Conservation (phyloP, 176 grass and related monocot genomes). For the Musa schizocarpa region DNA sequence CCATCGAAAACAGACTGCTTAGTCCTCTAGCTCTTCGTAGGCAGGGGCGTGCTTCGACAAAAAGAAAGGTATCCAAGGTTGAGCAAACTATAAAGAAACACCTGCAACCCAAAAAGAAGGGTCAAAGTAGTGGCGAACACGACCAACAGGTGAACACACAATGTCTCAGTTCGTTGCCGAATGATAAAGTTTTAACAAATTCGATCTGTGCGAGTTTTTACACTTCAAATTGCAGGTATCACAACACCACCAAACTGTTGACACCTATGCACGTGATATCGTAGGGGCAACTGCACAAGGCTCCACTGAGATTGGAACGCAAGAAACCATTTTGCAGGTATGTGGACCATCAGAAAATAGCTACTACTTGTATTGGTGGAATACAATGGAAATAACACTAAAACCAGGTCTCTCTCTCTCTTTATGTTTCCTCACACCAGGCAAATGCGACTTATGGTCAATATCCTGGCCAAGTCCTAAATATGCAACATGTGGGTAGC, state of each 20-base stretch:
- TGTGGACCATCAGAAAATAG: background rate
- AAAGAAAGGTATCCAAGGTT: conserved; percentile 8
- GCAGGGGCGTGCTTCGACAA: background rate
- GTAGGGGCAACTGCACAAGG: background rate
- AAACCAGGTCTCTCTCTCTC: background rate
- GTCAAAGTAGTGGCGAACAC: background rate
- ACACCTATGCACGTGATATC: background rate
- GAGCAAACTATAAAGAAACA: conserved; percentile 4
- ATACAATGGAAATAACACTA: background rate
- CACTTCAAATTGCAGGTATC: background rate
- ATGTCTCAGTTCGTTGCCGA: too few species aligned
- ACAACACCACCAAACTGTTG: background rate
- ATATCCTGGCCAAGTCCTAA: background rate
- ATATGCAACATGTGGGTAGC: background rate
- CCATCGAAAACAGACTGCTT: background rate
- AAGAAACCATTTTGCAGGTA: conserved; percentile 12
- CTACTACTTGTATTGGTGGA: background rate
- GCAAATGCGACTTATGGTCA: conserved; percentile 9
- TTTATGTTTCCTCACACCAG: background rate
- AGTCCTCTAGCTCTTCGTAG: conserved; percentile 7
- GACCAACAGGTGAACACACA: conserved; percentile 8
- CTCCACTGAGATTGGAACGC: background rate
- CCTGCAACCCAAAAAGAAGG: conserved; percentile 1
- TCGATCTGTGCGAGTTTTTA: background rate
- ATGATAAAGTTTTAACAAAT: too few species aligned